Percentiles rank a stretch among this genome's conserved stretches.
phyloP scores from a whole-genome alignment of 345 rosid species.

The Populus tremula region DNA sequence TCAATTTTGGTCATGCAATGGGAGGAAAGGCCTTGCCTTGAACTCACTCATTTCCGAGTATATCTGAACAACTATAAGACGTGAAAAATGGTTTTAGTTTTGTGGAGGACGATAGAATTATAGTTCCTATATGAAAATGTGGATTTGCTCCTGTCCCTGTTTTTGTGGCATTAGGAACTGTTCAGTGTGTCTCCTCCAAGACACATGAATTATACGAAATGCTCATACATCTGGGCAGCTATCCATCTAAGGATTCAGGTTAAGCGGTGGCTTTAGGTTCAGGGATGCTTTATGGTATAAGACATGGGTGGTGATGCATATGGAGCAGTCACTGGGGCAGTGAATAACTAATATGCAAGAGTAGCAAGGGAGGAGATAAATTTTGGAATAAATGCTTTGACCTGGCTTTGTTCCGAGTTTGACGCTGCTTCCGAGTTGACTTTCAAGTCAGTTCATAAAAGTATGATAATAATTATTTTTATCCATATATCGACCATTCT shows the following conservation, averaged over 20 bases:
- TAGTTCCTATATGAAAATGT: not conserved
- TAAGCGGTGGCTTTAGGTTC: not conserved
- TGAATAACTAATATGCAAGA: not conserved
- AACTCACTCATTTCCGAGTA: not conserved
- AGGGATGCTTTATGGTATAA: not conserved
- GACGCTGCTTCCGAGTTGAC: too few relatives aligned
- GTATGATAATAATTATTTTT: too few relatives aligned
- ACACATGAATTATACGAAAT: not conserved
- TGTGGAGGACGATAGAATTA: not conserved
- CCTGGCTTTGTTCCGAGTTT: too few relatives aligned
- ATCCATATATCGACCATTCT: rapidly evolving
- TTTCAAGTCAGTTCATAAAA: too few relatives aligned
- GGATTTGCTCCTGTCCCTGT: not conserved
- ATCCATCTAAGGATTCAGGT: not conserved
- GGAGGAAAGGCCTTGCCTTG: not conserved
- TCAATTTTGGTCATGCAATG: not conserved
- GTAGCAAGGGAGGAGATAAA: not conserved
- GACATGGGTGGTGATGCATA: not conserved
- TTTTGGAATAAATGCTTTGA: not conserved
- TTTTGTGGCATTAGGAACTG: not conserved
- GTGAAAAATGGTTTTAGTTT: not conserved
- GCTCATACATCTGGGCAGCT: not conserved
- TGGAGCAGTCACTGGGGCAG: not conserved
- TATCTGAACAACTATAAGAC: not conserved
- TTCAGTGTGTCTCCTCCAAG: not conserved